Evolutionary conservation across 2,329 filamentous ascomycete genomes (phyloP).

Genomic region (Cladosporium phlei): DNA sequence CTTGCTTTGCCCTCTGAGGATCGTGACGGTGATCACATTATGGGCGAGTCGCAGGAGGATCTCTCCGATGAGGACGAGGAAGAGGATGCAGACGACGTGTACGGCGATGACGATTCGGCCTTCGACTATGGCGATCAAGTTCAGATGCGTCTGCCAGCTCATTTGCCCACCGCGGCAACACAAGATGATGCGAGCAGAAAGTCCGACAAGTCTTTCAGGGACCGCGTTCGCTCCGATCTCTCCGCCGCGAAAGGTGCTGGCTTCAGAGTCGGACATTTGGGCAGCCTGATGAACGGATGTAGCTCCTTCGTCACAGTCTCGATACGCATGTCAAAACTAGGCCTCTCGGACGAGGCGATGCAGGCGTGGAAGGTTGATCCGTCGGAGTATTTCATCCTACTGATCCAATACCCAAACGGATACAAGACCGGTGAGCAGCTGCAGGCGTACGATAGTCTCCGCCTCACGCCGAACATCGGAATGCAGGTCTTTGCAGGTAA

Average conservation of each 20-base stretch:
- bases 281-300: slow-evolving; percentile 45
- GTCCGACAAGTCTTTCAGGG: slow-evolving; percentile 15
- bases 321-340: slow-evolving; percentile 63
- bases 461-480: slow-evolving; percentile 39
- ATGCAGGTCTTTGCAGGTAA: slow-evolving; percentile 67
- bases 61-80: slow-evolving; percentile 31
- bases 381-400: slow-evolving; percentile 66
- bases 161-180: slow-evolving; percentile 5
- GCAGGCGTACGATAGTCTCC: slow-evolving; percentile 35
- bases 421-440: slow-evolving; percentile 60
- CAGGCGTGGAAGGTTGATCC: slow-evolving; percentile 69
- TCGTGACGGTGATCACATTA: slow-evolving; percentile 39
- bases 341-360: slow-evolving; percentile 68
- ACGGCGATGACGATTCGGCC: slow-evolving; percentile 34
- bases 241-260: slow-evolving; percentile 58
- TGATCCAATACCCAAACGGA: slow-evolving; percentile 59
- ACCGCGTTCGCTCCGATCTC: slow-evolving; percentile 50
- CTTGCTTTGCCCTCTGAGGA: slow-evolving; percentile 23
- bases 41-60: slow-evolving; percentile 39
- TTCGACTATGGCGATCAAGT: slow-evolving; percentile 19
- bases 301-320: slow-evolving; percentile 61
- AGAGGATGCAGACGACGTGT: slow-evolving; percentile 28
- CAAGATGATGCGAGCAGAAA: slow-evolving; percentile 3
- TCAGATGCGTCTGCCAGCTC: not conserved
- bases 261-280: slow-evolving; percentile 63